These are phyloP conservation scores for Volvariella volvacea DNA, from an alignment of 1,284 basidiomycete genomes.

Conservation along the genomic window DNA sequence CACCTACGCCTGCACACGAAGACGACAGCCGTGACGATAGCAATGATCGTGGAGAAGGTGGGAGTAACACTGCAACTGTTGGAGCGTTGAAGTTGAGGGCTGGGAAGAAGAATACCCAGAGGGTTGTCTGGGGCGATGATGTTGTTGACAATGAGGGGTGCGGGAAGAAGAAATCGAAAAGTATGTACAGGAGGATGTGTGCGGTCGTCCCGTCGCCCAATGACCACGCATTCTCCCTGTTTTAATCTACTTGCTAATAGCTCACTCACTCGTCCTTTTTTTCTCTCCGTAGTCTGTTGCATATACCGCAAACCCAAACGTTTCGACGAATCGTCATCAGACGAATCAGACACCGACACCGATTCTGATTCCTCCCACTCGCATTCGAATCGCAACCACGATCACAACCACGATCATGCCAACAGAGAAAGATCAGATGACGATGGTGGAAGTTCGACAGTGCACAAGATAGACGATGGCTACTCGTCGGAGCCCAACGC, in stretches of 20 bases:
- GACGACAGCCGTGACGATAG: slow-evolving; percentile 21
- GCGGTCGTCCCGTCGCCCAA: not conserved
- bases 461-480: slow-evolving; percentile 25
- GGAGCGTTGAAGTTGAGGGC: slow-evolving; percentile 54
- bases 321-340: slow-evolving; percentile 80
- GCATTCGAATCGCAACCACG: slow-evolving; percentile 14
- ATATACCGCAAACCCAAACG: slow-evolving; percentile 77
- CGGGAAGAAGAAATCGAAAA: slow-evolving; percentile 79
- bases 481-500: slow-evolving; percentile 39
- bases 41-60: not conserved
- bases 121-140: slow-evolving; percentile 73
- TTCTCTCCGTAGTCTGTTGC: slow-evolving; percentile 67
- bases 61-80: slow-evolving; percentile 12
- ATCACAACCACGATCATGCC: slow-evolving; percentile 18
- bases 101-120: slow-evolving; percentile 33
- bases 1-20: slow-evolving; percentile 31
- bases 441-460: slow-evolving; percentile 16
- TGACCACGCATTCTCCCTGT: not conserved
- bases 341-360: slow-evolving; percentile 50
- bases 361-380: slow-evolving; percentile 42
- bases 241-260: not conserved
- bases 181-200: slow-evolving; percentile 46
- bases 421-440: slow-evolving; percentile 12
- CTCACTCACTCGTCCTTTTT: not conserved
- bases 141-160: slow-evolving; percentile 81